These are phyloP conservation scores for Passiflora organensis DNA, from an alignment of 345 rosid genomes.

Conservation along the genomic window DNA sequence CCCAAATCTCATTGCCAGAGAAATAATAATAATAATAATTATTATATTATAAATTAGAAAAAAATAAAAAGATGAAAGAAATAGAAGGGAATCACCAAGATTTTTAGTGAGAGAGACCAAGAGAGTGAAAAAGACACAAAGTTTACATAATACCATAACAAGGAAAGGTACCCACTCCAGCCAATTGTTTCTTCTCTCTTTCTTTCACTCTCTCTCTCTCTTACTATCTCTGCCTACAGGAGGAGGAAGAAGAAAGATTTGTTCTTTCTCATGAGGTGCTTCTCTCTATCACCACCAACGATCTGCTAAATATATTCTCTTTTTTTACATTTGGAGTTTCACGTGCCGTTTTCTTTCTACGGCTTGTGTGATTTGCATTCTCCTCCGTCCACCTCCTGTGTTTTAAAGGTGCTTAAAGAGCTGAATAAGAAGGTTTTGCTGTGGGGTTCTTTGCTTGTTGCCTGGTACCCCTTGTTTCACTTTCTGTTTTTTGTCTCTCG, in stretches of 20 bases:
- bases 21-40: not conserved
- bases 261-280: constrained; percentile 2
- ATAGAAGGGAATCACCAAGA: not conserved
- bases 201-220: not conserved
- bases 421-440: not conserved
- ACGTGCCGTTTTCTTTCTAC: not conserved
- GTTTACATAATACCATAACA: constrained; percentile 4
- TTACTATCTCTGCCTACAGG: not conserved
- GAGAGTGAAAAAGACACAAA: constrained; percentile 5
- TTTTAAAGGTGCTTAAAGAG: constrained; percentile 1
- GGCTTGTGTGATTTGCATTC: constrained; percentile 5
- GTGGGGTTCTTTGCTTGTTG: not conserved
- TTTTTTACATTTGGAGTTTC: constrained; percentile 9
- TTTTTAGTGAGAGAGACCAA: not conserved
- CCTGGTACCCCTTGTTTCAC: constrained; percentile 4
- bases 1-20: constrained; percentile 1
- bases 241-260: constrained; percentile 8
- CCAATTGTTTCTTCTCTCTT: not conserved
- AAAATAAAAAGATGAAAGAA: not conserved
- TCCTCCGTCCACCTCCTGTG: not conserved
- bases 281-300: constrained; percentile 1
- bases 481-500: not conserved
- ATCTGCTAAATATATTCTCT: not conserved
- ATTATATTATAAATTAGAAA: not conserved
- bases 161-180: constrained; percentile 5